Base-by-base conservation (phyloP, 2,329 filamentous ascomycete species). In the Mycocentrospora acerina region DNA sequence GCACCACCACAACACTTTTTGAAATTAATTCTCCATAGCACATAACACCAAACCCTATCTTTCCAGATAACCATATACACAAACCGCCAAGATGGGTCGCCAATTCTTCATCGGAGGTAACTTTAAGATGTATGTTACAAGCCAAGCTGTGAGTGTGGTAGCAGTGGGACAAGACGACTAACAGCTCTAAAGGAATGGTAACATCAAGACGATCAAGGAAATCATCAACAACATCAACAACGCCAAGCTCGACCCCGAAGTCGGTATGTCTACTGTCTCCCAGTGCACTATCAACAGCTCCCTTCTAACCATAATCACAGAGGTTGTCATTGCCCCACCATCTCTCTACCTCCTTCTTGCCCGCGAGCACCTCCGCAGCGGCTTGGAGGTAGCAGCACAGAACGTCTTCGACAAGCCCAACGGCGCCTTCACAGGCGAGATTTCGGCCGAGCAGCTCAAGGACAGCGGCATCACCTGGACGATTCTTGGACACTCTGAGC, bases 71-170 rank as follows among this genome's bases (percentile, higher is more conserved):
- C 18, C n/a, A 12, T 19, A 33, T 32, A 30, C 12, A 51, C 22
- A 14, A 47, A 40, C 51, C 48, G 68, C 74, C 80, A 88, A 66
- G 64, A 95, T 95, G 90, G 80, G 85, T 81, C 90, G 90, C 79
- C 86, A 90, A 79, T 95, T 95, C 80, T 95, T 95, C 72, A 88
- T 95, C 72, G 90, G 90, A 73, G 90, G 90, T 69, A 98, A 98
- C 85, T 97, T 97, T 79, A 97, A 98, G 82, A 97, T 97, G 90
- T 95, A 76, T 15, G 60, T 55, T 26, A 44, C 40, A 15, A 53
- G 41, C 27, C 50, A 48, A 46, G 51, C 52, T 42, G 48, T 59
- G 48, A 59, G 57, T 52, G 28, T 35, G n/a, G n/a, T n/a, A 29
- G 35, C 26, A 34, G 13, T 14, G 29, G 14, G 16, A 27, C 25